Base-by-base conservation (phyloP, 768 basidiomycete species). In the Termitomyces eurrhizus region DNA sequence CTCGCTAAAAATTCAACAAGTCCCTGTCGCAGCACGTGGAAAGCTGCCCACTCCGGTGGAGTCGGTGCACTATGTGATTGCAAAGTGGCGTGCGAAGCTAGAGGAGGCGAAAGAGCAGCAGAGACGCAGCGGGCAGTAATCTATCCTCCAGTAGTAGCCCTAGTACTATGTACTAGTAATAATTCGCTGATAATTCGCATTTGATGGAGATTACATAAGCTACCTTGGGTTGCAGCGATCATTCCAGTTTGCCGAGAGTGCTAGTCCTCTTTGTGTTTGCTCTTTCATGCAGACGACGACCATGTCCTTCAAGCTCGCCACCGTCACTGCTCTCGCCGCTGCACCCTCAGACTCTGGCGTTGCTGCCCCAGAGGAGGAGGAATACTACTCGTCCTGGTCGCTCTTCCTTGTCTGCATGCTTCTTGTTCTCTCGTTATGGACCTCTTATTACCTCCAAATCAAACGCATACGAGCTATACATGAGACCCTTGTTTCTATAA, bases 361-460 rank as follows among this genome's bases (percentile, higher is more conserved):
- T 3, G 77, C 83, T 26, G 69, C 80, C 37, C 73, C 80, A 12
- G 89, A 93, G 70, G 90, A 92, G 52, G 92, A 93, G 72, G 93
- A 95, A 70, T 91, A 87, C 71, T 94, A 93, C 73, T 93, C 91
- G 14, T 93, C 92, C 36, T 93, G 93, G 91, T 93, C 92, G n/a
- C 84, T 95, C 24, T 92, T 94, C 73, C 88, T 95, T 56, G 93
- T 94, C 66, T 93, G 93, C 78, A 74, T 93, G 63, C 87, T 99
- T 37, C 89, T 99, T 62, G 90, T 98, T 57, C 79, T 97, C 64
- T 97, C 96, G 8, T 84, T 99, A 60, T 93, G 89, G 84, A 97
- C 94, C 24, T 95, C 93, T 32, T 99, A 99, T 78, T 98, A 98
- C 70, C 86, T 99, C 4, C 95, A 98, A 80, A 93, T 98, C 69